Base-by-base conservation (phyloP, 2,329 filamentous ascomycete species). In the Penicillium sp. region DNA sequence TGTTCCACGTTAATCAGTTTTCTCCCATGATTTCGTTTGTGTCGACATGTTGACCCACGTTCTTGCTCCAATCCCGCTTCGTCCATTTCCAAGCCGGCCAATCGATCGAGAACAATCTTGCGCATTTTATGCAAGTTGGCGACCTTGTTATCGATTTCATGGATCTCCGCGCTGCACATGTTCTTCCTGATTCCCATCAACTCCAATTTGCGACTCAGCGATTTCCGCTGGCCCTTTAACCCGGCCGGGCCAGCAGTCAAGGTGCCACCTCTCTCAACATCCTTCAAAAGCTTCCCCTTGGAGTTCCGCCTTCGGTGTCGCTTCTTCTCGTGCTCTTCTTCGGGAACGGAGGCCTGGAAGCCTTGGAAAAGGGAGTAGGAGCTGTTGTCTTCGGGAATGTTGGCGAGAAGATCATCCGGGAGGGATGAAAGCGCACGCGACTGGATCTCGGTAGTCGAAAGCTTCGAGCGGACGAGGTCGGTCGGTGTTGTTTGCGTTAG, bases 71-170 rank as follows among this genome's bases (percentile, higher is more conserved):
- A 78, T 60, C 96, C 80, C 40, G 89, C 85, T 76, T 99, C 94
- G 69, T 97, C 93, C 73, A 93, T 88, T 76, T 99, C 94, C 60
- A 97, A 78, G 2, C 84, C 86, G 1, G 93, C 93, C 64, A 99
- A 77, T 62, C 94, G 84, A 55, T 97, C 92, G 57, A 99, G 76
- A 46, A 97, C 89, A 60, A 97, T 95, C 71, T 88, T 89, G 64
- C 94, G 88, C 91, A 97, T 97, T 61, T 86, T 91, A 67, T 91
- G 89, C 54, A 99, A 80, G 74, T 97, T 97, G 60, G 91, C 86
- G 62, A 99, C 93, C 77, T 97, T 99, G 77, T 89, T 93, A 77
- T 99, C 94, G 60, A 99, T 96, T 71, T 99, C 94, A 59, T 87
- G 86, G 58, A 99, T 97, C 75, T 99, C 94, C 62, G 91, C 90